Evolutionary conservation across 78 protist species (phyloP), one percentile per base, ranked within the genome.

Genomic region (Trichosphaerium sp.): DNA sequence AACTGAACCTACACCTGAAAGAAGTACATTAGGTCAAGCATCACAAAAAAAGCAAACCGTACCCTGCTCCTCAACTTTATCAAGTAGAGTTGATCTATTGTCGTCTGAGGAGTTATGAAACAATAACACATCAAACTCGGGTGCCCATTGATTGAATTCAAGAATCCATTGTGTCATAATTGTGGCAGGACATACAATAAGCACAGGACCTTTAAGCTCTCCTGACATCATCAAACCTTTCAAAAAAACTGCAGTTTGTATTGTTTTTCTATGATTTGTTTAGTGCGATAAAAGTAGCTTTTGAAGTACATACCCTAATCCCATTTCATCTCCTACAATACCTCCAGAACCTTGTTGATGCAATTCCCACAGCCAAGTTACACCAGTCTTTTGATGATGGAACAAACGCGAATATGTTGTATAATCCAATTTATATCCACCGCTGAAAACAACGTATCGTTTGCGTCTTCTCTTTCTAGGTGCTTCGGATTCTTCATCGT

Each of bases 321-420:
- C 88, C 95, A 90, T 91, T 31, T 95, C 99, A 65, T 95, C 99
- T 35, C 98, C 99, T 18, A 94, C 34, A 58, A 95, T 85, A 39
- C 98, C 99, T 41, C 99, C 98, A 26, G 58, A 78, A n/a, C 54
- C 40, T 43, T 82, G 88, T 28, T 18, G 0, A 59, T 95, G 97
- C 49, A 93, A 76, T 59, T 81, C 94, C 83, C 88, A 87, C 60
- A 95, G 26, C 99, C 99, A 96, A 38, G 56, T 4, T 8, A 95
- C 80, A 34, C 91, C 61, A 2, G 72, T 64, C 3, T 64, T 61
- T 38, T 93, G 97, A 60, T 93, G 89, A n/a, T 18, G 73, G 35
- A 82, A 85, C 42, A 93, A 47, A 28, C n/a, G n/a, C n/a, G n/a
- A n/a, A n/a, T n/a, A n/a, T n/a, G n/a, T n/a, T n/a, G n/a, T n/a